Conservation (phyloP, 2,329 filamentous ascomycete species). For the Paramyrothecium sp. region DNA sequence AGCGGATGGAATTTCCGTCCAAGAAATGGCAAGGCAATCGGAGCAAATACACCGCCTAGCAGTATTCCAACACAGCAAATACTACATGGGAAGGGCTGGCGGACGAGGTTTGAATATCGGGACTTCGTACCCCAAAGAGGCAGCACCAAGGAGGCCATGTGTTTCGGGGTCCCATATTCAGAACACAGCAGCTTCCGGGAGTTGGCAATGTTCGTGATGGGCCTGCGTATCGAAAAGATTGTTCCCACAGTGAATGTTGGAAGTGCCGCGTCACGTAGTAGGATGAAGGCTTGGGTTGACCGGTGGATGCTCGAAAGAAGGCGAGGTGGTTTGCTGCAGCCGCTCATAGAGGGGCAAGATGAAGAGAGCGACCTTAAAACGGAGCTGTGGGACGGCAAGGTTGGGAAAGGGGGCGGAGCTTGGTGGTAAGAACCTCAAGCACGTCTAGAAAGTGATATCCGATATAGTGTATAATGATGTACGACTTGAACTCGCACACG, state of each 20-base stretch:
- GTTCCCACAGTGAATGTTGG: constrained; percentile 90
- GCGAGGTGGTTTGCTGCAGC: constrained; percentile 49
- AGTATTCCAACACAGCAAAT: constrained; percentile 49
- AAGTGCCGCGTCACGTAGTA: constrained; percentile 52
- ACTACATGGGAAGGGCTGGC: constrained; percentile 67
- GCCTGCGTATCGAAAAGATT: constrained; percentile 80
- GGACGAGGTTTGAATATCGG: constrained; percentile 65
- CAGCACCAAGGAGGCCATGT: constrained; percentile 77
- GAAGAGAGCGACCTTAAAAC: constrained; percentile 22
- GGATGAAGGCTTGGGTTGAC: constrained; percentile 66
- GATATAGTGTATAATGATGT: background rate
- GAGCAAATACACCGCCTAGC: constrained; percentile 48
- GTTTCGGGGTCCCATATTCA: constrained; percentile 92
- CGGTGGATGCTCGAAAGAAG: constrained; percentile 59
- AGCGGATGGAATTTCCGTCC: constrained; percentile 93
- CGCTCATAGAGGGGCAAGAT: constrained; percentile 39
- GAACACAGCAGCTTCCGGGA: constrained; percentile 96
- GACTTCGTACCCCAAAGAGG: constrained; percentile 82
- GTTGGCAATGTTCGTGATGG: constrained; percentile 89
- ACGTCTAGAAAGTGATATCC: background rate
- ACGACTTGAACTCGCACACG: no score
- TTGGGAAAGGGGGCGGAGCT: constrained; percentile 33
- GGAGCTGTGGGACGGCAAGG: constrained; percentile 37
- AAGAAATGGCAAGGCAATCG: constrained; percentile 52
- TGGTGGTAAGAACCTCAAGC: constrained; percentile 31